Evolutionary conservation across 495 filamentous ascomycete species (phyloP), one percentile per base, ranked within the genome.

Genomic region (Beverwykella pulmonaria): DNA sequence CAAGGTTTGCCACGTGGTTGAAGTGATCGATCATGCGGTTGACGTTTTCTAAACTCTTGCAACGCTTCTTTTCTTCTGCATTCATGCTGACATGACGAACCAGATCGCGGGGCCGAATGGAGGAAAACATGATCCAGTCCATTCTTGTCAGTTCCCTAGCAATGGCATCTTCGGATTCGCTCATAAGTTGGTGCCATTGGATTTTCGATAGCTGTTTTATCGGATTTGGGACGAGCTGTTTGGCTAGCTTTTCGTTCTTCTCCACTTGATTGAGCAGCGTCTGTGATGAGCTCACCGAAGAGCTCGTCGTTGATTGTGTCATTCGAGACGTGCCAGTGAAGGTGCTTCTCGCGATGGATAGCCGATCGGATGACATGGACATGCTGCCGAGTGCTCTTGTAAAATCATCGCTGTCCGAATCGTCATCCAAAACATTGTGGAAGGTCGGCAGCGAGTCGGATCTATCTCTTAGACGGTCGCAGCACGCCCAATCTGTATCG

Each of bases 61-160:
- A 90, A 70, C 88, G 91, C 60, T 91, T 88, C 77, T 89, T 91
- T 63, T 85, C 80, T 30, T 88, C 85, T 2, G 83, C 77, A 4
- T 87, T 83, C 50, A 96, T 79, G 71, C 87, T 92, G 65, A 96
- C 92, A 75, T 97, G 90, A 1, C 95, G 88, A 53, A 98, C 89
- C 5, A 97, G 83, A 77, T 98, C 95, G 52, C 94, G 90, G 47
- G 93, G 90, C n/a, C 90, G 87, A 74, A 98, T 95, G n/a, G 92
- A 90, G 68, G 89, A 92, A 77, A 96, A 97, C 86, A 96, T 92
- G 72, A 92, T 84, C 94, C 93, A 97, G 78, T 98, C 94, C 46
- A 98, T 93, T 57, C 94, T 86, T 6, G 94, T 97, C 72, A 98
- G 82, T 75, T 98, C 94, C 53, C 87, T 86, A 7, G 95, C 94